Conservation (phyloP, 2,329 filamentous ascomycete species). For the Elsinoe batatas region DNA sequence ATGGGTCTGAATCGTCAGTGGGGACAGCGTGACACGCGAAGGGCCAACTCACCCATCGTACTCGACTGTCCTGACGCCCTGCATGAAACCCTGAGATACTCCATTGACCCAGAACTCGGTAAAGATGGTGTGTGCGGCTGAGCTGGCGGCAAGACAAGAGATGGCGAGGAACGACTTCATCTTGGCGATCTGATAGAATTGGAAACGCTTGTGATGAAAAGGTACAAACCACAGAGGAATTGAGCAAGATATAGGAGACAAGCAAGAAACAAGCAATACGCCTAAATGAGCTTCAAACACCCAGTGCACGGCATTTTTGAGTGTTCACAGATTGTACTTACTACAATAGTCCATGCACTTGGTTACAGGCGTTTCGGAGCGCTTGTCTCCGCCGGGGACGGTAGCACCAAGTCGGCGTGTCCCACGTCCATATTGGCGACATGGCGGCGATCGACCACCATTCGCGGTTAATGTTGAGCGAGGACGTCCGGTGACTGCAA, state of each 20-base stretch:
- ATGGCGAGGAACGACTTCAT: slow-evolving; percentile 23
- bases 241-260: background rate
- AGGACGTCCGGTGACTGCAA: background rate
- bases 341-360: background rate
- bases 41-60: background rate
- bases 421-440: too few relatives aligned
- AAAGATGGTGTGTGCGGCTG: slow-evolving; percentile 43
- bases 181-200: slow-evolving; percentile 6
- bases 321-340: background rate
- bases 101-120: slow-evolving; percentile 38
- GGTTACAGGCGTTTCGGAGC: background rate
- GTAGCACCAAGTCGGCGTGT: too few relatives aligned
- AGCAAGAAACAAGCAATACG: slow-evolving; percentile 1
- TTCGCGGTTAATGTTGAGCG: background rate
- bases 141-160: slow-evolving; percentile 24
- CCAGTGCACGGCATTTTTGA: background rate
- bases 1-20: slow-evolving; percentile 43
- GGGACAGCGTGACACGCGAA: background rate
- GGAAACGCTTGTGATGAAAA: background rate
- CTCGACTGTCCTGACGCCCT: slow-evolving; percentile 28
- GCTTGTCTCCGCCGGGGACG: background rate
- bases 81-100: slow-evolving; percentile 35
- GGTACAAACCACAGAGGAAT: background rate
- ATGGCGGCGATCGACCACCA: too few relatives aligned
- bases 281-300: background rate